phyloP scores from a whole-genome alignment of 257 asterid species.

The Capsicum rhomboideum region DNA sequence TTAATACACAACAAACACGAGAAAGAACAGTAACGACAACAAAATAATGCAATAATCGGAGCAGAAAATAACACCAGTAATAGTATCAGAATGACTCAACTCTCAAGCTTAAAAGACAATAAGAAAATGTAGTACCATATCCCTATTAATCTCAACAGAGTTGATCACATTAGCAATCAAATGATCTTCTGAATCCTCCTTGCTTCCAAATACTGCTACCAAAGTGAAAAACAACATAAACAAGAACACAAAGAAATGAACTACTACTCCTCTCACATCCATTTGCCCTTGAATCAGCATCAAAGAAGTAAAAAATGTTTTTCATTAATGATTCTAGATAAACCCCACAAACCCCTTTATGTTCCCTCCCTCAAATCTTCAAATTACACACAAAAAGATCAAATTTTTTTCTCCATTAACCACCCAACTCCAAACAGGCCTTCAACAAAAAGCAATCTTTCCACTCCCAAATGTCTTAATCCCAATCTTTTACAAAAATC shows the following conservation, averaged over 20 bases:
- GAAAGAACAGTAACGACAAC: too few relatives aligned
- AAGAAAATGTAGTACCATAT: constrained; percentile 36
- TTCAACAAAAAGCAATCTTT: background rate
- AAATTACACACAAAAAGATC: constrained; percentile 13
- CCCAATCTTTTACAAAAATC: constrained; percentile 5
- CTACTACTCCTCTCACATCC: constrained; percentile 24
- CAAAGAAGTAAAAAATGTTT: constrained; percentile 22
- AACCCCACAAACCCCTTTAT: constrained; percentile 13
- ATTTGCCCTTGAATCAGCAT: constrained; percentile 40
- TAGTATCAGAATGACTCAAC: background rate
- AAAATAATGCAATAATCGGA: background rate
- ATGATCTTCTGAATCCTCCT: constrained; percentile 30
- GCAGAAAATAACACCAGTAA: too few relatives aligned
- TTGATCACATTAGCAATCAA: constrained; percentile 30
- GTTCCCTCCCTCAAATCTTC: constrained; percentile 15
- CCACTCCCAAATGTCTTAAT: constrained; percentile 12
- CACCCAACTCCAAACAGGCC: background rate
- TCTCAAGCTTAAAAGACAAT: background rate
- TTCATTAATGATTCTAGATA: constrained; percentile 31
- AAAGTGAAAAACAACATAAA: constrained; percentile 34
- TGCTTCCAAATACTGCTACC: constrained; percentile 31
- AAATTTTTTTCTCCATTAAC: constrained; percentile 20
- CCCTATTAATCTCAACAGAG: constrained; percentile 38
- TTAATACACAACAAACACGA: too few relatives aligned
- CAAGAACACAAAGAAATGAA: constrained; percentile 27